Evolutionary conservation across 2,329 filamentous ascomycete species (phyloP).

Genomic region (Sporothrix phasma): DNA sequence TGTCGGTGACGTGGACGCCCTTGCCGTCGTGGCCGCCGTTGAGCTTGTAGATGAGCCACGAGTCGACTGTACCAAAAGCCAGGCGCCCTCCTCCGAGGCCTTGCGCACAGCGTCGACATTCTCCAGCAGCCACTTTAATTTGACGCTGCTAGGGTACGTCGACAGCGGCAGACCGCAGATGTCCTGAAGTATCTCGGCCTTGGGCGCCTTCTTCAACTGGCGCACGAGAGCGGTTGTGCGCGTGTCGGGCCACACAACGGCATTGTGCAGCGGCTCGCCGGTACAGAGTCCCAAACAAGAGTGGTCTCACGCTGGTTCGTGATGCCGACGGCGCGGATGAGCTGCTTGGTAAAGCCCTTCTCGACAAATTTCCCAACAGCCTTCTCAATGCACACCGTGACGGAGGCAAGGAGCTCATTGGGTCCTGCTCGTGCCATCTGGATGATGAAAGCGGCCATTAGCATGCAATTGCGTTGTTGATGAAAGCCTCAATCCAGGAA

Average conservation of each 20-base stretch:
- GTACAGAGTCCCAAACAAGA: slow-evolving; percentile 75
- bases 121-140: slow-evolving; percentile 72
- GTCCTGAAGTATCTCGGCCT: slow-evolving; percentile 57
- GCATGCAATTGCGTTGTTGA: background rate
- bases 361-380: slow-evolving; percentile 64
- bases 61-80: slow-evolving; percentile 79
- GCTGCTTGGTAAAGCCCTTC: slow-evolving; percentile 55
- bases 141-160: slow-evolving; percentile 80
- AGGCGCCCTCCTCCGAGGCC: slow-evolving; percentile 69
- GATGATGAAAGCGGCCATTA: background rate
- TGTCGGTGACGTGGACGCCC: slow-evolving; percentile 70
- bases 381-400: slow-evolving; percentile 65
- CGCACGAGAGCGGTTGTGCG: slow-evolving; percentile 63
- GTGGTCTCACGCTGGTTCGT: slow-evolving; percentile 88
- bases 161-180: slow-evolving; percentile 75
- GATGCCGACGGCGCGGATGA: slow-evolving; percentile 72
- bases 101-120: slow-evolving; percentile 59
- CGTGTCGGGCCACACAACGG: slow-evolving; percentile 86
- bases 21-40: slow-evolving; percentile 47
- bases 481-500: background rate
- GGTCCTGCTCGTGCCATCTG: slow-evolving; percentile 87
- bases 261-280: slow-evolving; percentile 71
- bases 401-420: slow-evolving; percentile 62
- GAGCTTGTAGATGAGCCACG: slow-evolving; percentile 78
- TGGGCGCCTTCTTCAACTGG: slow-evolving; percentile 58